A percentile compares a stretch with the other conserved stretches of the same genome.
These are phyloP conservation scores for Capsella rubella DNA, from an alignment of 441 rosid species.

Conservation along the genomic window DNA sequence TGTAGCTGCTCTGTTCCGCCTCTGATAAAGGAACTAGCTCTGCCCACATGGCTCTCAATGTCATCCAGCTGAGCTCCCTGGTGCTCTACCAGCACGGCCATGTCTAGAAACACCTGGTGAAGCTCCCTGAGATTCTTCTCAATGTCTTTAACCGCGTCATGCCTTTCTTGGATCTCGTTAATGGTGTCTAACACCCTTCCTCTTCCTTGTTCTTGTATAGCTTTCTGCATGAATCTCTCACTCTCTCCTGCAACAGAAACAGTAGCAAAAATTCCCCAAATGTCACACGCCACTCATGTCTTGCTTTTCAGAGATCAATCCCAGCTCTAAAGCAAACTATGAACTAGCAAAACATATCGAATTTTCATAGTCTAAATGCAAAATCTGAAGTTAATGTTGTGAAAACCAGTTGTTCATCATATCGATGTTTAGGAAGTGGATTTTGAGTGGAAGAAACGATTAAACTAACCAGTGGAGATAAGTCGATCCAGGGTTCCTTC, in stretches of 20 bases:
- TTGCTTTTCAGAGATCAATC: conserved; percentile 45
- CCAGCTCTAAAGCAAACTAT: conserved; percentile 10
- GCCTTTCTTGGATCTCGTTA: conserved; percentile 82
- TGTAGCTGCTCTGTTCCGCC: conserved; percentile 69
- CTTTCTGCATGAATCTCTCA: conserved; percentile 91
- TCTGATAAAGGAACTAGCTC: conserved; percentile 75
- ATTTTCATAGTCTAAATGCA: conserved; percentile 10
- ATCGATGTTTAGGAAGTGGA: too few species aligned
- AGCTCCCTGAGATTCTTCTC: conserved; percentile 79
- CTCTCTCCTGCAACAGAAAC: conserved; percentile 78
- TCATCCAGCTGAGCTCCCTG: conserved; percentile 82
- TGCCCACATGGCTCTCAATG: conserved; percentile 72
- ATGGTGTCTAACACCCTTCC: conserved; percentile 79
- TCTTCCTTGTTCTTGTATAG: conserved; percentile 93
- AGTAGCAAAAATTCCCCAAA: conserved; percentile 40
- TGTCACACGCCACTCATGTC: conserved; percentile 37
- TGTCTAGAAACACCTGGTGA: conserved; percentile 86
- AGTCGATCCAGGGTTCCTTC: conserved; percentile 44
- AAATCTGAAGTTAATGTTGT: neutral
- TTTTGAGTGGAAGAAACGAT: conserved; percentile 3
- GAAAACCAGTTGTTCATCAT: neutral
- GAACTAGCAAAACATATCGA: conserved; percentile 3
- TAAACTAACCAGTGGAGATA: conserved; percentile 69
- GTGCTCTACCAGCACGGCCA: conserved; percentile 79
- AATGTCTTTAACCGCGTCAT: conserved; percentile 75